Conservation (phyloP, 371 early-diverging fungal species). For the Actinomortierella ambigua region DNA sequence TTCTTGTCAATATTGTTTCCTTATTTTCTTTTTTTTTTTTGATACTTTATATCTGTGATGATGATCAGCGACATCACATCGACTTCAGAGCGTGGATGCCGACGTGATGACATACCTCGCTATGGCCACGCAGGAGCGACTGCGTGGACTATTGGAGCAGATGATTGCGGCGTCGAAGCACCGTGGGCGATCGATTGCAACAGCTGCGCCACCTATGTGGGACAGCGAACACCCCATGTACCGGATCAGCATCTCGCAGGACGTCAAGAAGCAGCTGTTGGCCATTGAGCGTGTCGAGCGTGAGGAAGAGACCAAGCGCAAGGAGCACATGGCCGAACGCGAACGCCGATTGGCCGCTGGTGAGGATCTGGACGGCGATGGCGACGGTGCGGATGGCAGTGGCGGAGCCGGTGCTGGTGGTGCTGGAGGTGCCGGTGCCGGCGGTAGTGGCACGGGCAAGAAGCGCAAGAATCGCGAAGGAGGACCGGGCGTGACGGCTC, state of each 20-base stretch:
- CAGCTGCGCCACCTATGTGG: constrained; percentile 67
- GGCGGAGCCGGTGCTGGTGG: constrained; percentile 10
- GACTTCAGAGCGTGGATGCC: constrained; percentile 53
- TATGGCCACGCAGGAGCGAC: constrained; percentile 72
- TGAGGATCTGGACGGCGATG: constrained; percentile 49
- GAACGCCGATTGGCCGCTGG: constrained; percentile 55
- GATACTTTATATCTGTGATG: background rate
- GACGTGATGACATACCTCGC: constrained; percentile 73
- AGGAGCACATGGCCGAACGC: constrained; percentile 55
- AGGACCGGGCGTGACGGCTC: constrained; percentile 59
- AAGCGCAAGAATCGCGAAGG: constrained; percentile 64
- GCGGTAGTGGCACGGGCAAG: constrained; percentile 42
- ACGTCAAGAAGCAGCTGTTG: constrained; percentile 71
- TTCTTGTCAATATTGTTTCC: background rate
- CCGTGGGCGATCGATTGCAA: constrained; percentile 69
- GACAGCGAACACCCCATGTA: constrained; percentile 66
- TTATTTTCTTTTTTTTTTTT: background rate
- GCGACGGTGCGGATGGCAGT: constrained; percentile 47
- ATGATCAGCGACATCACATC: constrained; percentile 21
- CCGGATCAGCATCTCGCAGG: constrained; percentile 67
- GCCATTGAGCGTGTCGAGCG: constrained; percentile 77
- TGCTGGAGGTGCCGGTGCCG: constrained; percentile 13
- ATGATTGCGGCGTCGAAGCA: constrained; percentile 76
- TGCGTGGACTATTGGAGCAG: constrained; percentile 66
- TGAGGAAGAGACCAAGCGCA: constrained; percentile 68